Base-by-base conservation (phyloP, 306 rosid genomes). In the Rosa lucieae region DNA sequence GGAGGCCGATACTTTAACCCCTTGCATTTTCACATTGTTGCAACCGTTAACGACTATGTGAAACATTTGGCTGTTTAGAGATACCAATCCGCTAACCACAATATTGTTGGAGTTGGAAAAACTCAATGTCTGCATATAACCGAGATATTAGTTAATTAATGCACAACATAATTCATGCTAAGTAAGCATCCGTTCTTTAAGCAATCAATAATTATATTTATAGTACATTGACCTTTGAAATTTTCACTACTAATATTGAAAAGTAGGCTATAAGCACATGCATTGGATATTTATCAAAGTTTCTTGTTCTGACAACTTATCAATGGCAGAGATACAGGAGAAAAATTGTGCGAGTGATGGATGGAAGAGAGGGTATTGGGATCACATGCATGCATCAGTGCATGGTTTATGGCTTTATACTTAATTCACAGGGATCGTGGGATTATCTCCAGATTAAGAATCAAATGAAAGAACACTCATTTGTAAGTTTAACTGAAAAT, bases 11-110 rank as follows among this genome's bases (percentile, higher is more conserved):
- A 88, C 49, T 13, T 39, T 83, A 5, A 84, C 84, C 20, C 84
- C 81, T 67, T 81, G 83, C 20, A 88, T 47, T 26, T 68, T 79
- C 9, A 90, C 85, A 65, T 87, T 85, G 2, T 68, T 51, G 72
- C 88, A 84, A 37, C 84, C 89, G 43, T 67, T 73, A 42, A 91
- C 21, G 1, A 82, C 91, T 26, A 89, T 80, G 82, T 90, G 93
- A 76, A 82, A 84, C 84, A 87, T 15, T 77, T 89, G 91, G 81
- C 92, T 89, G 67, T 91, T 74, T 4, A 76, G 21, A 9, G 92
- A 91, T 5, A 55, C 67, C 62, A 89, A 78, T 18, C 88, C 88
- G 0, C 59, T 66, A 1, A 89, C 48, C n/a, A 74, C 74, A 35
- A 91, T 76, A 83, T 87, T 75, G 32, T 87, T 72, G 0, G 91